Evolutionary conservation across 345 rosid species (phyloP), one percentile per base, ranked within the genome.

Genomic region (Excoecaria cochinchinensis): DNA sequence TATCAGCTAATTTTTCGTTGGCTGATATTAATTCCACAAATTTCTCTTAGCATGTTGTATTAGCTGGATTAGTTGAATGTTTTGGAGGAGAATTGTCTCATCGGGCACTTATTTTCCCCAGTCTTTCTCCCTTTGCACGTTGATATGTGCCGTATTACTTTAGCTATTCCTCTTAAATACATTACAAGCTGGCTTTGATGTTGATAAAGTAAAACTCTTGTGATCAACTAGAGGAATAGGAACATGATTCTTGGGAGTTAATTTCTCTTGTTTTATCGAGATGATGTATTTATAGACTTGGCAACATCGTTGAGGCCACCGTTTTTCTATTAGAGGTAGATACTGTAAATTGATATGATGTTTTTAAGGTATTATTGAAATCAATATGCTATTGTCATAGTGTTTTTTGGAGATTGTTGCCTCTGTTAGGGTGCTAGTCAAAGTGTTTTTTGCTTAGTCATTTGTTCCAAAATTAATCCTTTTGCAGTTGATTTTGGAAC

Each of bases 401-500:
- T 17, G 16, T 12, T 70, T 67, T 56, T 46, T 72, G 57, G 57
- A 24, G 68, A 8, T 60, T 39, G n/a, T 59, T 25, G 21, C 19
- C 13, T 50, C 61, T 57, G 14, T 39, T 22, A 14, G 19, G 21
- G 38, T 61, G 50, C 71, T n/a, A 52, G 8, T 74, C 14, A 47
- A 67, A 79, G 25, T 61, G 67, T 68, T 70, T n/a, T 46, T 16
- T 44, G 11, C 66, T 14, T 44, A 60, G 64, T 21, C 42, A 60
- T 52, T 15, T 58, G 7, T 40, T 64, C 42, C 56, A 52, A 51
- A 40, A 31, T 44, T 53, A 62, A 67, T 75, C 70, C 71, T 71
- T 63, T 80, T 64, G 81, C 82, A 95, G 99, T 82, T 95, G 84
- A 95, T 93, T 84, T 78, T 93, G 81, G 91, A 90, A 83, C 89